Base-by-base conservation (phyloP, 2,329 filamentous ascomycete species). In the Monilinia laxa region DNA sequence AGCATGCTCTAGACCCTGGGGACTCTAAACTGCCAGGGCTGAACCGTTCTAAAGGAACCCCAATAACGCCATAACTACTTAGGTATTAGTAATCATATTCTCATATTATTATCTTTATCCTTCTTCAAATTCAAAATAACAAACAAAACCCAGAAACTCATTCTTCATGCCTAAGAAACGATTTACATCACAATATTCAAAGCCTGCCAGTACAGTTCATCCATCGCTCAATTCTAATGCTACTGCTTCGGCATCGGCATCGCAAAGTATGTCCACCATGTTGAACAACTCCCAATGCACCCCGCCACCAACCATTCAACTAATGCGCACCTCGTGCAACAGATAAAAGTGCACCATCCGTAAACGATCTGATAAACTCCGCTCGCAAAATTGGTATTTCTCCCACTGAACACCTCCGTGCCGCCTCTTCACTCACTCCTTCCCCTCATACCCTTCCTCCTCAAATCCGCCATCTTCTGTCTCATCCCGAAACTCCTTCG, bases 161-260 rank as follows among this genome's bases (percentile, higher is more conserved):
- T 68, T 66, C 68, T 71, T 68, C 57, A 89, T 89, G 86, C 84
- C 86, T 78, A 88, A 87, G 81, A 88, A 87, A 82, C 81, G 84
- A 77, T 82, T 84, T 66, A 80, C 82, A 71, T 73, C 77, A 72
- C 80, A 80, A 73, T 85, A 83, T 73, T 84, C 85, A 70, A 88
- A 87, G 76, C 85, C 85, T 71, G 82, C 79, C 72, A 83, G 82
- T 68, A 83, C 84, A 72, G 81, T 81, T 40, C 81, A 84, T 71
- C 80, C 82, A 65, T 81, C 82, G 68, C 77, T 84, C 65, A 77
- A 76, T 69, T 78, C 31, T 35, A 62, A 40, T 52, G 58, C 58
- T 25, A 51, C 79, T 64, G 79, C 76, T 35, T 75, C 69, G 64
- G 68, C 77, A 45, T 71, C 68, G n/a, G 71, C 56, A 67, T 68